Evolutionary conservation across 2,329 filamentous ascomycete species (phyloP), one percentile per base, ranked within the genome.

Genomic region (Diaporthe ampelina): DNA sequence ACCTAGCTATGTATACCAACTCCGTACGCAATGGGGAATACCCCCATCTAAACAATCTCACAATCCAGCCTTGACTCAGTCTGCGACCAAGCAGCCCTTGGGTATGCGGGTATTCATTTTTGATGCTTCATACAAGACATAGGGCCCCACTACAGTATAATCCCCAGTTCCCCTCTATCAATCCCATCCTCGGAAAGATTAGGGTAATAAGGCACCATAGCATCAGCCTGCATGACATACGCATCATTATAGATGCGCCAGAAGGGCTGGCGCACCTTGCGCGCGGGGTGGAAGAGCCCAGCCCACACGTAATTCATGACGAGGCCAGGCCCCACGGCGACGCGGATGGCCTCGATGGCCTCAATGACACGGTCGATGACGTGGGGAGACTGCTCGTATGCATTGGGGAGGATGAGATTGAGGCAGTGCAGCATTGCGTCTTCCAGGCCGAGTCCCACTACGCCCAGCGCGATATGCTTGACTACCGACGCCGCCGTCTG

Each of bases 271-370:
- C 97, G 91, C 71, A 99, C 97, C 86, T 98, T 98, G 76, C 97
- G 91, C 4, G 97, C 97, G 0, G 97, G 96, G 82, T 99, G 97
- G 88, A 99, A 99, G 24, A 99, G 88, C 24, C 97, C 97, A 0
- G 97, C 96, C 95, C 95, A 98, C 75, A 98, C 93, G 83, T 99
- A 99, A 86, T 99, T 99, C 89, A 99, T 93, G 48, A 98, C 94
- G 29, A 97, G 87, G 3, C 97, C 97, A 0, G 95, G 94, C 0
- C 97, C 97, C 58, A 98, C 93, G 0, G 96, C 95, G 88, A 98
- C 95, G 63, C 97, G 92, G 76, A 99, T 94, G 52, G 95, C 97
- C 83, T 98, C 97, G 78, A 99, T 97, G 68, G 97, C 97, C 84
- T 99, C 97, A 77, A 99, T 94, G 78, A 99, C 97, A 58, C 97